Conservation (phyloP, 805 yeast genomes). For the Kodamaea restingae region DNA sequence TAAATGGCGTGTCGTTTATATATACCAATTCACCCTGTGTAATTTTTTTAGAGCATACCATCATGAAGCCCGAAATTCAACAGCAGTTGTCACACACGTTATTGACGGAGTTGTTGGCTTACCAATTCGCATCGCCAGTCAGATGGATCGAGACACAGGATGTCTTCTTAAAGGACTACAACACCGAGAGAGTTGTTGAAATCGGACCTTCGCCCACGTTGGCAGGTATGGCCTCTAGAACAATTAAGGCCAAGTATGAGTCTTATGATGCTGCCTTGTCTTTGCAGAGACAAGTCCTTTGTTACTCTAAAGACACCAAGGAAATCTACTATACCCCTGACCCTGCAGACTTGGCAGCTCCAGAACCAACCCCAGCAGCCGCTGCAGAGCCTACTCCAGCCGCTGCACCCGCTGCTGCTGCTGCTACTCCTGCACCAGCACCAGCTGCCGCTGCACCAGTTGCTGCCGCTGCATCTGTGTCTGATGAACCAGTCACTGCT, state of each 20-base stretch:
- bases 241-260: slow-evolving; percentile 92
- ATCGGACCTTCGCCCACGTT: slow-evolving; percentile 98
- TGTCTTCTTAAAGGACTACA: slow-evolving; percentile 88
- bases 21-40: background rate
- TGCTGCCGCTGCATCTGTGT: slow-evolving; percentile 78
- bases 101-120: slow-evolving; percentile 92
- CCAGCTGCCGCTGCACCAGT: slow-evolving; percentile 60
- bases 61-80: slow-evolving; percentile 90
- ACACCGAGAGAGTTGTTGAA: slow-evolving; percentile 96
- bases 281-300: slow-evolving; percentile 87
- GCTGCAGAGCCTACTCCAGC: slow-evolving; percentile 28
- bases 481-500: slow-evolving; percentile 90
- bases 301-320: slow-evolving; percentile 93
- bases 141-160: slow-evolving; percentile 99
- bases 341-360: slow-evolving; percentile 50
- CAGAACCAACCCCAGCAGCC: slow-evolving; percentile 21
- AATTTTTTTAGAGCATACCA: slow-evolving; percentile 6
- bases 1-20: slow-evolving; percentile 2
- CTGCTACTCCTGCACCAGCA: slow-evolving; percentile 52
- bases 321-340: slow-evolving; percentile 94
- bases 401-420: slow-evolving; percentile 35
- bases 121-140: slow-evolving; percentile 98
- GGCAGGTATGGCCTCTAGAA: slow-evolving; percentile 98
- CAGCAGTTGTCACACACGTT: slow-evolving; percentile 95
- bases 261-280: slow-evolving; percentile 97